phyloP scores from a whole-genome alignment of 148 eudicot genomes.

The Silene latifolia region DNA sequence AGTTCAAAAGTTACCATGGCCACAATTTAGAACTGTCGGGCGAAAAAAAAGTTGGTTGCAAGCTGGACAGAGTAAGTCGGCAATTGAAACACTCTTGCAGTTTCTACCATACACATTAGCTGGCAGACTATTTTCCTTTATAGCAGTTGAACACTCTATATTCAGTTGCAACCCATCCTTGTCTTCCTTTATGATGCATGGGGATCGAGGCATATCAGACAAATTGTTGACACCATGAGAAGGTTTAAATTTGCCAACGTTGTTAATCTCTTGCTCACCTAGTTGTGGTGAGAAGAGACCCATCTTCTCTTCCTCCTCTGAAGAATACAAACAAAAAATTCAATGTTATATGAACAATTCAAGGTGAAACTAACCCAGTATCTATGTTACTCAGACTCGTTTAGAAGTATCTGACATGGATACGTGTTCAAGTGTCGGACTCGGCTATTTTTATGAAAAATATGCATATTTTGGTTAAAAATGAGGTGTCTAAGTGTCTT shows the following conservation, averaged over 20 bases:
- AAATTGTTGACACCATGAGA: conserved; percentile 16
- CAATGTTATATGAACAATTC: not conserved
- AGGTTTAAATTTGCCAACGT: conserved; percentile 15
- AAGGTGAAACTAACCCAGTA: not conserved
- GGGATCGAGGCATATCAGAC: conserved; percentile 20
- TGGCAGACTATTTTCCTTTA: conserved; percentile 24
- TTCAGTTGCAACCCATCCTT: conserved; percentile 23
- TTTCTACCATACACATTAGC: conserved; percentile 18
- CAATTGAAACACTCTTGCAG: conserved; percentile 32
- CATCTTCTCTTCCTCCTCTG: conserved; percentile 50
- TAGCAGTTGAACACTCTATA: conserved; percentile 12
- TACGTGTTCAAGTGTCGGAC: too few species aligned
- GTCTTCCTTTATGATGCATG: conserved; percentile 11
- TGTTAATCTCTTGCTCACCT: conserved; percentile 30
- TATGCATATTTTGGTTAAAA: too few species aligned
- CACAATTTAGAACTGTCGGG: conserved; percentile 79
- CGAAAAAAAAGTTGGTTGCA: conserved; percentile 59
- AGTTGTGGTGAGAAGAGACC: conserved; percentile 56
- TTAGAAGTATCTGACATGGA: too few species aligned
- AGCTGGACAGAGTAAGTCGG: conserved; percentile 54
- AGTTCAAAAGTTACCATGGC: conserved; percentile 55
- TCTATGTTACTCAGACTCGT: too few species aligned
- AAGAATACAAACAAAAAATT: conserved; percentile 20
- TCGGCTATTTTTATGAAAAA: too few species aligned
- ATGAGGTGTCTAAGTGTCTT: too few species aligned